A percentile compares a stretch with the other conserved stretches of the same genome.
phyloP scores from a whole-genome alignment of 78 protist species.

The Acrasis kona region DNA sequence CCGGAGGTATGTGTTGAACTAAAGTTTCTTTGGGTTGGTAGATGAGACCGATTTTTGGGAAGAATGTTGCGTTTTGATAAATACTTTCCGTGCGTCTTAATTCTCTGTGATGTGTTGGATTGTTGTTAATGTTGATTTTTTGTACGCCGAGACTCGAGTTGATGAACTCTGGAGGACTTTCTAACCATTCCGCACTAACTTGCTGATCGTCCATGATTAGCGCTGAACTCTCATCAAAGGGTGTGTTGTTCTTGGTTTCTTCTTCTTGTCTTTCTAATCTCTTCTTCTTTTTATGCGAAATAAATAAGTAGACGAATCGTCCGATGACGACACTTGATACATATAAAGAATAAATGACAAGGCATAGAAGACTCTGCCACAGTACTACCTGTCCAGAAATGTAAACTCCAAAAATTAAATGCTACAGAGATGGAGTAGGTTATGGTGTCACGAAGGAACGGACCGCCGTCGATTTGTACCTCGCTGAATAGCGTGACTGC shows the following conservation, averaged over 20 bases:
- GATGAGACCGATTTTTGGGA: not conserved
- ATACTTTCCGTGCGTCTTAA: too few species aligned
- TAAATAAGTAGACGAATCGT: too few species aligned
- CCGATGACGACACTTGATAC: not conserved
- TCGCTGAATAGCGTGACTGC: not conserved
- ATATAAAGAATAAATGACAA: conserved; percentile 11
- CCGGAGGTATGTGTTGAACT: too few species aligned
- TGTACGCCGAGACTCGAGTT: too few species aligned
- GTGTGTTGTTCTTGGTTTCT: too few species aligned
- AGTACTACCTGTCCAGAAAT: not conserved
- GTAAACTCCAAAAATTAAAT: not conserved
- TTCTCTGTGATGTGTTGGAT: too few species aligned
- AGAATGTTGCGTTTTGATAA: too few species aligned
- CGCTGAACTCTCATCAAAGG: not conserved
- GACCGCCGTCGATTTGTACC: conserved; percentile 6
- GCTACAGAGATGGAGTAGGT: not conserved
- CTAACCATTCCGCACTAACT: not conserved
- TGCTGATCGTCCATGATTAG: not conserved
- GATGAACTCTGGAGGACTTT: not conserved
- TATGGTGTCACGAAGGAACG: conserved; percentile 32
- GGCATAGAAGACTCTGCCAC: conserved; percentile 3
- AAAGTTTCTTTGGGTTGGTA: not conserved
- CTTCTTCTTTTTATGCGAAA: not conserved
- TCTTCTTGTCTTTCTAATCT: not conserved
- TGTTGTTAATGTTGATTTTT: too few species aligned